A percentile compares a stretch with the other conserved stretches of the same genome.
These are phyloP conservation scores for Tricholoma sp. DNA, from an alignment of 768 basidiomycete species.

Conservation along the genomic window DNA sequence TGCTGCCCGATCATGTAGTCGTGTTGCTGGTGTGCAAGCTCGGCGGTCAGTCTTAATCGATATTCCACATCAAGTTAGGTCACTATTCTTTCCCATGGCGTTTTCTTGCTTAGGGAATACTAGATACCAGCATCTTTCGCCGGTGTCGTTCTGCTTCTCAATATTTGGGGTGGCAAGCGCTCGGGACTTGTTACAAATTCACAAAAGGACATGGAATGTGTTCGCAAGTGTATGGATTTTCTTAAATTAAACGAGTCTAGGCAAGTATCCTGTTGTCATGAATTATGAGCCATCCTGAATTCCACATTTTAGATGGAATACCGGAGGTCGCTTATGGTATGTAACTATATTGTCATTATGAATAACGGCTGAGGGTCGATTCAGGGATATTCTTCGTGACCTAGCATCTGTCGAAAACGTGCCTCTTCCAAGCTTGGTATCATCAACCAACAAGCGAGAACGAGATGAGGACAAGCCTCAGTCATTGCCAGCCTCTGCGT, in stretches of 20 bases:
- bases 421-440: slow-evolving; percentile 54
- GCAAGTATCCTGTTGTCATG: slow-evolving; percentile 20
- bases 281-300: slow-evolving; percentile 8
- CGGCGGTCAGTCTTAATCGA: slow-evolving; percentile 26
- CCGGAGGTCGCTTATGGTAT: slow-evolving; percentile 42
- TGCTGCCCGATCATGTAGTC: slow-evolving; percentile 73
- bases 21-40: slow-evolving; percentile 61
- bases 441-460: slow-evolving; percentile 40
- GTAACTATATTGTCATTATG: slow-evolving; percentile 15
- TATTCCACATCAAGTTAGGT: slow-evolving; percentile 30
- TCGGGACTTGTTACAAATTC: slow-evolving; percentile 45
- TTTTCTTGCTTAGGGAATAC: background rate
- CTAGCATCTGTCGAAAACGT: slow-evolving; percentile 66
- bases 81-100: slow-evolving; percentile 2
- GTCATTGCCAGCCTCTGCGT: background rate
- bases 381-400: slow-evolving; percentile 67
- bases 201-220: slow-evolving; percentile 53
- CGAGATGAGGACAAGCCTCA: slow-evolving; percentile 43
- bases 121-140: slow-evolving; percentile 40
- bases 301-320: slow-evolving; percentile 29
- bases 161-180: slow-evolving; percentile 61
- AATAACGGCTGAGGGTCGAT: background rate
- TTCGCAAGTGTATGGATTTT: slow-evolving; percentile 56
- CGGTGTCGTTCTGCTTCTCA: slow-evolving; percentile 56
- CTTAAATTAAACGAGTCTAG: slow-evolving; percentile 37